A percentile compares a stretch with the other conserved stretches of the same genome.
Conservation (phyloP, 257 asterid genomes). For the Solanum chaucha region DNA sequence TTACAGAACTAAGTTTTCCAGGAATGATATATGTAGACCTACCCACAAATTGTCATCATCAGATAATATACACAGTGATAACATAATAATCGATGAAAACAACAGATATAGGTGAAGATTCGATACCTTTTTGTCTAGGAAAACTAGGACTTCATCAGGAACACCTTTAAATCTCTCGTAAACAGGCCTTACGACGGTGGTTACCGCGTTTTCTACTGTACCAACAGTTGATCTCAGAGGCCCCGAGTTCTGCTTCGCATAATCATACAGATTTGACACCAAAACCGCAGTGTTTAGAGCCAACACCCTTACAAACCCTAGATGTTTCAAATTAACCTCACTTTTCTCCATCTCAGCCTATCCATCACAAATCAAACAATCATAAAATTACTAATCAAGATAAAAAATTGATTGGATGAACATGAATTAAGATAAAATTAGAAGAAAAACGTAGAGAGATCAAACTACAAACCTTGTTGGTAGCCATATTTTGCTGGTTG, state of each 20-base stretch:
- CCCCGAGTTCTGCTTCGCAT: slow-evolving; percentile 59
- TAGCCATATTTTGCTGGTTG: background rate
- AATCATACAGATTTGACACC: slow-evolving; percentile 41
- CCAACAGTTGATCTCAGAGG: slow-evolving; percentile 49
- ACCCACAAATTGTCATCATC: background rate
- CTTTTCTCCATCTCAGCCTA: slow-evolving; percentile 42
- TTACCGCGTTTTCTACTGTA: slow-evolving; percentile 52
- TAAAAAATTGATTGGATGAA: background rate
- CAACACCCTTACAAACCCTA: slow-evolving; percentile 41
- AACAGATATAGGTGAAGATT: background rate
- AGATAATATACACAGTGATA: background rate
- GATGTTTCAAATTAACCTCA: slow-evolving; percentile 41
- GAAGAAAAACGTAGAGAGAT: background rate
- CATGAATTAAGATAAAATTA: background rate
- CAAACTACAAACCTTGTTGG: background rate
- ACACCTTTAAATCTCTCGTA: slow-evolving; percentile 35
- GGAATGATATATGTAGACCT: background rate
- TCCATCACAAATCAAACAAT: background rate
- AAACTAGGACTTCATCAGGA: slow-evolving; percentile 50
- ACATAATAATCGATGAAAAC: background rate
- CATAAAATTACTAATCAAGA: too few species aligned
- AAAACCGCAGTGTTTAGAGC: slow-evolving; percentile 41
- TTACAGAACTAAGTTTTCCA: background rate
- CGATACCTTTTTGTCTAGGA: slow-evolving; percentile 52
- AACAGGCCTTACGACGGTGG: slow-evolving; percentile 44